Evolutionary conservation across 108 stramenopile species (phyloP).

Genomic region (Halocafeteria seosinensis): DNA sequence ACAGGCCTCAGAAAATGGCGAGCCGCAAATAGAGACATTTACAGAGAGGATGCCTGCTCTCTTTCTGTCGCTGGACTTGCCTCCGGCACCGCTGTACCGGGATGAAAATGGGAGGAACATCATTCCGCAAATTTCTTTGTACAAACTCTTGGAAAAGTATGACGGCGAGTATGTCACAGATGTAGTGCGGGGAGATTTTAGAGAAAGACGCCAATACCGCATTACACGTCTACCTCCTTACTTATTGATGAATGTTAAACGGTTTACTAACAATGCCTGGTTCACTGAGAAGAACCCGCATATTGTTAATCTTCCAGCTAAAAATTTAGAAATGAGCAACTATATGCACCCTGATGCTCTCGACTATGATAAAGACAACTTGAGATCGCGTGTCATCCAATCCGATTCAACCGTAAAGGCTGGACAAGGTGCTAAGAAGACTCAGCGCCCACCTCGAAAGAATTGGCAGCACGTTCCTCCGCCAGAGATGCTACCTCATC

Average conservation of each 20-base stretch:
- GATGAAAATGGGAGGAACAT: constrained; percentile 77
- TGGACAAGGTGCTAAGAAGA: no score
- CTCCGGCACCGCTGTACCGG: constrained; percentile 87
- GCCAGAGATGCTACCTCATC: not conserved
- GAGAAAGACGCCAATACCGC: constrained; percentile 52
- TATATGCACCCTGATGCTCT: constrained; percentile 33
- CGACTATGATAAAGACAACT: no score
- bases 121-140: constrained; percentile 89
- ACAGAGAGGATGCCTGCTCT: constrained; percentile 47
- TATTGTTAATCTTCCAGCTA: constrained; percentile 89
- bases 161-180: constrained; percentile 70
- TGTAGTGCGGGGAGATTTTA: constrained; percentile 27
- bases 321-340: constrained; percentile 68
- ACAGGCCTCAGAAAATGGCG: constrained; percentile 9
- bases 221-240: constrained; percentile 66
- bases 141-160: constrained; percentile 71
- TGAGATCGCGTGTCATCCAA: no score
- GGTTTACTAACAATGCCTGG: constrained; percentile 77
- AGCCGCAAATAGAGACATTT: no score
- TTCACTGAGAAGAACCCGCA: constrained; percentile 91
- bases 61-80: constrained; percentile 82
- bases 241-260: constrained; percentile 64
- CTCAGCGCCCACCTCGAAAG: no score
- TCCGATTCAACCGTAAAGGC: no score
- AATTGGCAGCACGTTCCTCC: not conserved